phyloP scores from a whole-genome alignment of 2,329 filamentous ascomycete genomes.

The Aspergillus tubingensis region DNA sequence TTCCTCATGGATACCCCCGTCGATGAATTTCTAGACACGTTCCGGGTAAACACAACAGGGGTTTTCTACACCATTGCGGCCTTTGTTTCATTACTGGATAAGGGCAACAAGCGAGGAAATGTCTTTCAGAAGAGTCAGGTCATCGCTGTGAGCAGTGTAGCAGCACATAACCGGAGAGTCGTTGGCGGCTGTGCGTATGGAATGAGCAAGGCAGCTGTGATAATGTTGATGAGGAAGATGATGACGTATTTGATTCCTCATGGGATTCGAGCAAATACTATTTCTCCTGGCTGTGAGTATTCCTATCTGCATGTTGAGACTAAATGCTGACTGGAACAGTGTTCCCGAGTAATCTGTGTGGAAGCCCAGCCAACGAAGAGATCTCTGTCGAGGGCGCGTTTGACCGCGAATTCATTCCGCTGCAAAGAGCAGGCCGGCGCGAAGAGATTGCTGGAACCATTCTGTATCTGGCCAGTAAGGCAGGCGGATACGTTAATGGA shows the following conservation, averaged over 20 bases:
- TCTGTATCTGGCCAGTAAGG: slow-evolving; percentile 54
- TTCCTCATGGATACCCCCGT: slow-evolving; percentile 17
- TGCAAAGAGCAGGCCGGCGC: slow-evolving; percentile 40
- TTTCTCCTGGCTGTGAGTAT: slow-evolving; percentile 26
- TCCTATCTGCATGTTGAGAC: not conserved
- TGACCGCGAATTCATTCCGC: slow-evolving; percentile 11
- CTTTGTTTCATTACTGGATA: slow-evolving; percentile 38
- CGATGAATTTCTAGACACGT: slow-evolving; percentile 28
- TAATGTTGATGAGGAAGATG: slow-evolving; percentile 21
- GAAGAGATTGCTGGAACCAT: slow-evolving; percentile 55
- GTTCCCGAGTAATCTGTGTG: not conserved
- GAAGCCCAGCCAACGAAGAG: not conserved
- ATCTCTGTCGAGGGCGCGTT: slow-evolving; percentile 13
- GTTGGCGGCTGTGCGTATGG: slow-evolving; percentile 20
- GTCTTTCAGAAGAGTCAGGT: slow-evolving; percentile 26
- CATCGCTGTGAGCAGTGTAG: slow-evolving; percentile 26
- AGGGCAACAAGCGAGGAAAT: slow-evolving; percentile 26
- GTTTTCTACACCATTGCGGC: slow-evolving; percentile 37
- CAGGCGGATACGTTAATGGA: slow-evolving; percentile 58
- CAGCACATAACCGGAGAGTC: slow-evolving; percentile 25
- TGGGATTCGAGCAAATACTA: slow-evolving; percentile 26
- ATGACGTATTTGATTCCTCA: slow-evolving; percentile 16
- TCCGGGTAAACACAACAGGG: slow-evolving; percentile 33
- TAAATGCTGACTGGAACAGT: not conserved
- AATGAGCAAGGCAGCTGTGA: slow-evolving; percentile 26